Base-by-base conservation (phyloP, 768 basidiomycete genomes). In the Auricularia cornea region DNA sequence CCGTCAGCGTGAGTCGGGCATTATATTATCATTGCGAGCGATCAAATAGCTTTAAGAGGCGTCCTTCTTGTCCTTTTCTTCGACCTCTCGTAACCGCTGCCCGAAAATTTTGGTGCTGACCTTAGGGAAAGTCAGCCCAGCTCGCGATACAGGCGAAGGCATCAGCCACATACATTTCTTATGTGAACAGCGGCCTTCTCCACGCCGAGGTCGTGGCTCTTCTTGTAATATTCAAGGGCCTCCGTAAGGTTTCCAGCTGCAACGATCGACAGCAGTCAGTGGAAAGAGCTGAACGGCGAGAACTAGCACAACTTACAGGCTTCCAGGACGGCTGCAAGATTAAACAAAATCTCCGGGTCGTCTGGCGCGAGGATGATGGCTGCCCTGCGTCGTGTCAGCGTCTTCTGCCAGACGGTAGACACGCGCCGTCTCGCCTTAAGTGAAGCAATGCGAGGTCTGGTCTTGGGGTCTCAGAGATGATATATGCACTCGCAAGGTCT, bases 261-360 rank as follows among this genome's bases (percentile, higher is more conserved):
- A 44, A 63, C 65, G 64, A 68, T 67, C 76, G 71, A 69, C 68
- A 68, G 75, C 73, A 77, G 75, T 75, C 72, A 72, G 56, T 35
- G 63, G 32, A 62, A 29, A 23, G 66, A 44, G 44, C 40, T 33
- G 48, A 28, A 63, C 59, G 59, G 33, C 10, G 60, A 29, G n/a
- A 33, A 18, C 16, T n/a, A n/a, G n/a, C n/a, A n/a, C 11, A 35
- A 80, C 87, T 69, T 68, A 91, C 92, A 84, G 62, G 92, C 92
- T 85, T 94, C 92, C 65, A 94, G 81, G 69, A 94, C 90, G 54
- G 91, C 92, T 60, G 89, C 92, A 64, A 92, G 83, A 77, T 94
- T 94, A 80, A 93, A 94, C 18, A 90, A 87, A 70, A 94, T 92
- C 73, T 94, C 92, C 72, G 89, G 87, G 79, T 94, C 92, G 73